Evolutionary conservation across 148 eudicot genomes (phyloP).

Genomic region (Vaccinium vitisidaea): DNA sequence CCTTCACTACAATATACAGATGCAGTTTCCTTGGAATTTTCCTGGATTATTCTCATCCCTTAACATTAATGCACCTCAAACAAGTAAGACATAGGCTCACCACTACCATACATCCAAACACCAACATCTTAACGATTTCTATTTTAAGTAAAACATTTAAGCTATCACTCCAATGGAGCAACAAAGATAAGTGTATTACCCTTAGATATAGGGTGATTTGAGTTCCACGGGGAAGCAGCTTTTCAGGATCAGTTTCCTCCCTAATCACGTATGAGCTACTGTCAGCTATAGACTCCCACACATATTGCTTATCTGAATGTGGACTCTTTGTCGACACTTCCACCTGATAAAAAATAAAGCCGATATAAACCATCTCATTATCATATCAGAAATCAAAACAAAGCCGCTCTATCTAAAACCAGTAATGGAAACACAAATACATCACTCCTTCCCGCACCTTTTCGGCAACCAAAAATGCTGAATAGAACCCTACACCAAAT

Average conservation of each 20-base stretch:
- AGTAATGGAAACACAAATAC: background rate
- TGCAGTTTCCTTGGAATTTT: background rate
- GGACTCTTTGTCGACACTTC: conserved; percentile 95
- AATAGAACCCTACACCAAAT: conserved; percentile 99
- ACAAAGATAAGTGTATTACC: conserved; percentile 37
- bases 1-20: background rate
- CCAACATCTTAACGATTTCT: background rate
- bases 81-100: background rate
- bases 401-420: background rate
- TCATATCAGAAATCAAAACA: background rate
- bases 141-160: background rate
- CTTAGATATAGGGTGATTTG: conserved; percentile 77
- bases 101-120: background rate
- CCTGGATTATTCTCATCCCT: background rate
- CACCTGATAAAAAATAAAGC: conserved; percentile 44
- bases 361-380: background rate
- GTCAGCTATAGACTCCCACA: conserved; percentile 93
- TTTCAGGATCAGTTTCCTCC: conserved; percentile 95
- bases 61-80: conserved; percentile 7
- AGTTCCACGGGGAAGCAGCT: conserved; percentile 75
- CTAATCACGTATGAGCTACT: conserved; percentile 76
- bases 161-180: background rate
- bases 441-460: conserved; percentile 40
- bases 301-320: conserved; percentile 81
- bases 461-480: conserved; percentile 96